phyloP scores from a whole-genome alignment of 352 stramenopile genomes.

The Blastocystis sp. region DNA sequence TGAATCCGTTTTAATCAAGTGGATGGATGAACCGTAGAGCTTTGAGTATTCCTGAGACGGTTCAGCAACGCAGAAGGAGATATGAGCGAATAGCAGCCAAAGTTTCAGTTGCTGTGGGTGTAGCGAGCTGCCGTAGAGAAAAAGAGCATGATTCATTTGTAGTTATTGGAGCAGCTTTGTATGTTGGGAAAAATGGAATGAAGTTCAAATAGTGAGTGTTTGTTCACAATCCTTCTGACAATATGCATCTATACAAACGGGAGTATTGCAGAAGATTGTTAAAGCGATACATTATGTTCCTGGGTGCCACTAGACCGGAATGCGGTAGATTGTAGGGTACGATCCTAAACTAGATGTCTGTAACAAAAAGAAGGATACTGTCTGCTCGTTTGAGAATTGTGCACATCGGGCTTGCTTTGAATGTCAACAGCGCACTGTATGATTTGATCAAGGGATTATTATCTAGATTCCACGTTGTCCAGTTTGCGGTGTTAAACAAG shows the following conservation, averaged over 20 bases:
- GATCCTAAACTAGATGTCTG: slow-evolving; percentile 13
- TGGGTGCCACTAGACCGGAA: background rate
- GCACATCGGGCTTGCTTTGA: background rate
- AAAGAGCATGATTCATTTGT: background rate
- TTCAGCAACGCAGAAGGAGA: background rate
- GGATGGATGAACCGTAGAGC: background rate
- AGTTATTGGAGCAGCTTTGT: background rate
- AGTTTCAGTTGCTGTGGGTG: background rate
- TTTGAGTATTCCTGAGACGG: background rate
- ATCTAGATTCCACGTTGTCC: background rate
- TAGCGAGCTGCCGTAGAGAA: background rate
- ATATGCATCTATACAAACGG: slow-evolving; percentile 54
- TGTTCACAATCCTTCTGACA: background rate
- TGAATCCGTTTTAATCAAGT: background rate
- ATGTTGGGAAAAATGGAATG: background rate
- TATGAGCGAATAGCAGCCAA: background rate
- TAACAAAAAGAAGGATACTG: background rate
- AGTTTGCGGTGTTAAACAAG: background rate
- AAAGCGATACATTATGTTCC: slow-evolving; percentile 4
- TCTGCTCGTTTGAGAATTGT: slow-evolving; percentile 23
- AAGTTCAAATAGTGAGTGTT: slow-evolving; percentile 43
- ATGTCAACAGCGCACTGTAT: background rate
- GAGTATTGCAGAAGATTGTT: slow-evolving; percentile 24
- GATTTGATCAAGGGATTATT: background rate
- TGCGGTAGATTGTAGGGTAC: background rate